Evolutionary conservation across 176 grass and related monocot species (phyloP).

Genomic region (Typha latifolia): DNA sequence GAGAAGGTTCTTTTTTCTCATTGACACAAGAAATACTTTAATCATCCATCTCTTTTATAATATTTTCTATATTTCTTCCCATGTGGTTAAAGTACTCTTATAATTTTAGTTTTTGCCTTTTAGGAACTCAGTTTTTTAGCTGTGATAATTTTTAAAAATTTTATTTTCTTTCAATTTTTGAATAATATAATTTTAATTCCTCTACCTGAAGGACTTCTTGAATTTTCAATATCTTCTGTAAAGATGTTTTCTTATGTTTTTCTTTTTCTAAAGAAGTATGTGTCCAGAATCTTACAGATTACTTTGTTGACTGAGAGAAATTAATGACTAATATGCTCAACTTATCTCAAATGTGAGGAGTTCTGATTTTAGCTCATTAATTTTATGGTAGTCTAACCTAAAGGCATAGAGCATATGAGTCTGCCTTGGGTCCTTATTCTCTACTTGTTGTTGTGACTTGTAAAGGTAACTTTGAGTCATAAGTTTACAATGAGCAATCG

Average conservation of each 20-base stretch:
- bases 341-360: neutral
- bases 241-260: neutral
- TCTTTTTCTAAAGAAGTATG: too few relatives aligned
- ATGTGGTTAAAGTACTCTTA: neutral
- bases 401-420: neutral
- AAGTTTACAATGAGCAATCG: too few relatives aligned
- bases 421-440: neutral
- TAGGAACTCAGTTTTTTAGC: too few relatives aligned
- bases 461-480: neutral
- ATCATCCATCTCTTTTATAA: neutral
- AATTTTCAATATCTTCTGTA: too few relatives aligned
- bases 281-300: too few relatives aligned
- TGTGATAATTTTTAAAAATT: too few relatives aligned
- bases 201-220: too few relatives aligned
- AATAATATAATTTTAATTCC: too few relatives aligned
- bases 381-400: neutral
- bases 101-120: too few relatives aligned
- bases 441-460: neutral
- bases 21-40: neutral
- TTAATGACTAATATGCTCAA: neutral
- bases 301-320: neutral
- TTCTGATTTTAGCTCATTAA: neutral
- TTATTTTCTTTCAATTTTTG: too few relatives aligned
- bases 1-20: conserved; percentile 67
- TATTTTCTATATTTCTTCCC: neutral